Base-by-base conservation (phyloP, 2,329 filamentous ascomycete species). In the Pestalotiopsis sp. region DNA sequence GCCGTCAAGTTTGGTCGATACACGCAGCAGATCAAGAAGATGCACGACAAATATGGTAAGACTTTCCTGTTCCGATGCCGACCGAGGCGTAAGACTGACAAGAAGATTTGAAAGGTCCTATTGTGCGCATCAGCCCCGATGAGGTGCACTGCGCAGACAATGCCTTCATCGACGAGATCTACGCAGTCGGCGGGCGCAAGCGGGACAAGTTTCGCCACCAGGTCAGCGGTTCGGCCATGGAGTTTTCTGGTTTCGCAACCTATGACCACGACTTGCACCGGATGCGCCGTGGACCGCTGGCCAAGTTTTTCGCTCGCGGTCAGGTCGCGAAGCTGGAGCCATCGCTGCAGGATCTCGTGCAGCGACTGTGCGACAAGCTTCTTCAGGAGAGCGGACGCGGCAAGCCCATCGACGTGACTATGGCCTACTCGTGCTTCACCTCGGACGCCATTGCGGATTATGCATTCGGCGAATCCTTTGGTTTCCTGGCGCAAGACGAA, bases 381-480 rank as follows among this genome's bases (percentile, higher is more conserved):
- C 72, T 82, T 4, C 62, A 66, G 2, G 70, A 70, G 6, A 59
- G 71, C 7, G 73, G 74, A 13, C 73, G 70, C 17, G 69, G 68
- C 12, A 65, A 71, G 5, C 71, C 73, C 23, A 77, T 82, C n/a
- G 77, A 82, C 49, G 70, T 81, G 9, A 77, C 75, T 38, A 74
- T 78, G 66, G 78, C 80, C 2, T 81, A 79, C 65, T 81, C 78
- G 68, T 82, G 80, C 70, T 81, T 81, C 66, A 81, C 80, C 0
- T 76, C 79, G 0, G 81, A 83, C n/a, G 75, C 77, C 2, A 82
- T 82, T 36, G 78, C 77, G 2, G 73, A 76, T 1, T 82, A 81
- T 63, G 76, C 75, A 25, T 83, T 82, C 67, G 81, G 81, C 11
- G 77, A 81, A 58, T 72, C 73, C 4, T 76, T 81, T 66, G 80